Evolutionary conservation across 139 green algal species (phyloP), one percentile per base, ranked within the genome.

Genomic region (Nannochloris sp.): DNA sequence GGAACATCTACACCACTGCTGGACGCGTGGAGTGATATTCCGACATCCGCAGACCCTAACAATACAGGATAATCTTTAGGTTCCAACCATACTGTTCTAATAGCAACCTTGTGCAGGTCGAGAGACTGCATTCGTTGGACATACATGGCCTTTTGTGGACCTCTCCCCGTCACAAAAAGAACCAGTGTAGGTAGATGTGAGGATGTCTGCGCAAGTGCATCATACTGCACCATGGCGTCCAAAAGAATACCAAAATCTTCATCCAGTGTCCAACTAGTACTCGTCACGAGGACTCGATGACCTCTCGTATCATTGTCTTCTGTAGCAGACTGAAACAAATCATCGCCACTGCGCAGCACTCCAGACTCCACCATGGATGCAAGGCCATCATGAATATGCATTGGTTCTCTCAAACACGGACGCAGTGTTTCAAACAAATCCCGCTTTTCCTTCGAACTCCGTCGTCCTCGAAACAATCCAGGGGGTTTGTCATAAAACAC

Each of bases 211-310:
- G 62, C 62, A 16, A 48, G 8, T 11, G 48, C 51, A 57, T 75
- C 71, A 48, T 78, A 77, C 51, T 64, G 29, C 31, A 66, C n/a
- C 2, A 73, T 73, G 1, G 79, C 92, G 14, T 84, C 77, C 23
- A 98, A 62, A 51, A 98, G 79, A 12, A 97, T 73, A 12, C 70
- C 76, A 75, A 99, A 97, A 75, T 99, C 93, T 69, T 99, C 93
- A 61, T 99, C 93, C 2, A 85, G 75, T 0, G 93, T 98, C 92
- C 92, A 98, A 68, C 84, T 95, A 14, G 93, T 98, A 82, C 83
- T 92, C 76, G 79, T 95, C 44, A 99, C 81, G 4, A 97, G 68
- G 3, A 98, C 9, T 40, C 9, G 82, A 88, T 1, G 91, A 90
- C 16, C 87, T 75, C 48, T 81, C 70, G 0, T 3, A 9, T 36